phyloP scores from a whole-genome alignment of 768 basidiomycete genomes.

The Vararia minispora region DNA sequence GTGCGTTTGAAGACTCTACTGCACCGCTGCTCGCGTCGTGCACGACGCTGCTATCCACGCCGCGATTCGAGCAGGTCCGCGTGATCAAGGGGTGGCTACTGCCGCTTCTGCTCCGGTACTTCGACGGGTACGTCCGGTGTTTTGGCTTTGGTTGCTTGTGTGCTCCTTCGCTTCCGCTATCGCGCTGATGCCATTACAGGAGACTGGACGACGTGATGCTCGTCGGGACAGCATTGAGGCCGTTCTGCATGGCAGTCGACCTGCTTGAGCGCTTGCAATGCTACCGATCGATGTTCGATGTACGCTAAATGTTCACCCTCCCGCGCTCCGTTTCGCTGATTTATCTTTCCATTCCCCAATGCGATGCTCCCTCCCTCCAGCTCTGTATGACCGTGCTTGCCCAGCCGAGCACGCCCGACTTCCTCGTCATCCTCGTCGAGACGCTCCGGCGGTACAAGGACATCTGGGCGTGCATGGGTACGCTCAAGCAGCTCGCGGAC shows the following conservation, averaged over 20 bases:
- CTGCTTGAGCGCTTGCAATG: conserved; percentile 52
- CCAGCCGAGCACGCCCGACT: conserved; percentile 37
- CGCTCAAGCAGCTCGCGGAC: conserved; percentile 38
- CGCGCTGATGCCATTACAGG: conserved; percentile 1
- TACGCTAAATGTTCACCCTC: conserved; percentile 20
- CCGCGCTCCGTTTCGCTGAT: background rate
- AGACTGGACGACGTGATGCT: conserved; percentile 3
- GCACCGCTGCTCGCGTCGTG: conserved; percentile 29
- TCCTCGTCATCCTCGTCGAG: conserved; percentile 54
- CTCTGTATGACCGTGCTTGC: conserved; percentile 34
- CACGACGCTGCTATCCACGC: conserved; percentile 35
- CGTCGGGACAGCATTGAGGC: conserved; percentile 29
- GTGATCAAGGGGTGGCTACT: conserved; percentile 63
- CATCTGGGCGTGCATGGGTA: conserved; percentile 74
- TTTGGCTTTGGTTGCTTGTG: background rate
- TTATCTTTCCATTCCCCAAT: background rate
- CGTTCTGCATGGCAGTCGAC: conserved; percentile 47
- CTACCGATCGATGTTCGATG: conserved; percentile 62
- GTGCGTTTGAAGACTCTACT: no score
- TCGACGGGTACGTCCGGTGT: conserved; percentile 31
- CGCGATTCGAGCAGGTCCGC: conserved; percentile 67
- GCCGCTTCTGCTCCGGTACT: conserved; percentile 49
- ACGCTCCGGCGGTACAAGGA: conserved; percentile 59
- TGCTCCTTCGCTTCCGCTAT: no score
- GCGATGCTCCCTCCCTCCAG: conserved; percentile 9